These are phyloP conservation scores for Rhodotorula kratochvilovae DNA, from an alignment of 768 basidiomycete species.

Conservation along the genomic window DNA sequence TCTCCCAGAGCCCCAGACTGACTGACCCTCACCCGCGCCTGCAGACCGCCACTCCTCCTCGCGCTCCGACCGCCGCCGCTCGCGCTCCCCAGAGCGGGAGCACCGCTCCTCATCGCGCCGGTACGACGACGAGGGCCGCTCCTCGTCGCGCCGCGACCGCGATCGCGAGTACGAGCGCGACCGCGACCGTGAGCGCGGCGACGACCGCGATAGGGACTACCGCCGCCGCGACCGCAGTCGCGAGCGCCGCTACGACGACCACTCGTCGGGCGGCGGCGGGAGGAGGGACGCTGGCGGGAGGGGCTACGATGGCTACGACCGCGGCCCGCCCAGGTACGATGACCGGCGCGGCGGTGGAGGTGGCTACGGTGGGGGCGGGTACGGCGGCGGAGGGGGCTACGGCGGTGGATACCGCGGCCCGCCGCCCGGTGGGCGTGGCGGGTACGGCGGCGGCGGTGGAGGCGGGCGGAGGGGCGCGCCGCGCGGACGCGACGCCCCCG, in stretches of 20 bases:
- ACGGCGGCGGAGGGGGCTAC: conserved; percentile 19
- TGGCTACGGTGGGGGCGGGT: no score
- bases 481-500: conserved; percentile 56
- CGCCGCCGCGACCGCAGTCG: background rate
- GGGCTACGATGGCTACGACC: conserved; percentile 30
- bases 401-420: conserved; percentile 5
- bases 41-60: conserved; percentile 11
- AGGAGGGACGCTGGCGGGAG: conserved; percentile 17
- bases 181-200: conserved; percentile 31
- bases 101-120: background rate
- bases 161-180: conserved; percentile 31
- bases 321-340: background rate
- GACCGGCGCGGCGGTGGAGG: conserved; percentile 6
- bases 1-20: background rate
- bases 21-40: background rate
- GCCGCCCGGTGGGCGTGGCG: conserved; percentile 28
- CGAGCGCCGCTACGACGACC: conserved; percentile 25
- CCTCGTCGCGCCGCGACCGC: background rate
- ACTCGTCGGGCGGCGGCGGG: conserved; percentile 2
- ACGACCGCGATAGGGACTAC: conserved; percentile 27
- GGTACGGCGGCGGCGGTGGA: conserved; percentile 16
- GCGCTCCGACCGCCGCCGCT: conserved; percentile 8
- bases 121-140: background rate
- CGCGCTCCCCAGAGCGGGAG: conserved; percentile 5
- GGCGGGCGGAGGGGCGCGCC: conserved; percentile 43